Base-by-base conservation (phyloP, 2,329 filamentous ascomycete species). In the Rutstroemia sydowiana region DNA sequence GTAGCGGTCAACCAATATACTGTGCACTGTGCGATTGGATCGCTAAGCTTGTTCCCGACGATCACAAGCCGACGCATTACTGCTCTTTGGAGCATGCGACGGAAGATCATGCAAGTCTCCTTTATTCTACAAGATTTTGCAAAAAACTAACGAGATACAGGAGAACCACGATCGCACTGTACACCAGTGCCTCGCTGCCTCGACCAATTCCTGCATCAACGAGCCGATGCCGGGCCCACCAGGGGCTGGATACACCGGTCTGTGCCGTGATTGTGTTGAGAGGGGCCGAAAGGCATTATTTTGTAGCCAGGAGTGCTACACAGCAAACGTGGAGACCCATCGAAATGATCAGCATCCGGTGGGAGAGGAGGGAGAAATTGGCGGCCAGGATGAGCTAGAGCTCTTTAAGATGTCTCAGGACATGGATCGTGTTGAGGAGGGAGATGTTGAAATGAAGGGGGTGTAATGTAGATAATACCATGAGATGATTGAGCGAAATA, bases 11-110 rank as follows among this genome's bases (percentile, higher is more conserved):
- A 16, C 32, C 53, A 4, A 49, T 61, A 16, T 58, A 65, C 36
- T 65, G 63, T 57, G 58, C 57, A 6, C 41, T 65, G 20, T 65
- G 63, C 32, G 61, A 63, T 10, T 65, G 63, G 63, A 39, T 65
- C 32, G 53, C 23, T 34, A 11, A 20, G 20, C 21, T 41, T 5
- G 11, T 41, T 20, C 16, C 5, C 21, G 37, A 20, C 5, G 37
- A 21, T 16, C 30, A 32, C 30, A 41, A 41, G 18, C 13, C 9
- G 16, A 20, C 7, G 11, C 21, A 37, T 20, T 41, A 41, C 18
- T 41, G 37, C 37, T 41, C 37, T 20, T 11, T 20, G 20, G 37
- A 41, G n/a, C 37, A 41, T 21, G 37, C 37, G 3, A 7, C 13
- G 13, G 20, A 13, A 5, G 37, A 41, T 21, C 20, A 41, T 41